A percentile compares a stretch with the other conserved stretches of the same genome.
Evolutionary conservation across 2,329 filamentous ascomycete genomes (phyloP).

Genomic region (Graphilbum fragrans): DNA sequence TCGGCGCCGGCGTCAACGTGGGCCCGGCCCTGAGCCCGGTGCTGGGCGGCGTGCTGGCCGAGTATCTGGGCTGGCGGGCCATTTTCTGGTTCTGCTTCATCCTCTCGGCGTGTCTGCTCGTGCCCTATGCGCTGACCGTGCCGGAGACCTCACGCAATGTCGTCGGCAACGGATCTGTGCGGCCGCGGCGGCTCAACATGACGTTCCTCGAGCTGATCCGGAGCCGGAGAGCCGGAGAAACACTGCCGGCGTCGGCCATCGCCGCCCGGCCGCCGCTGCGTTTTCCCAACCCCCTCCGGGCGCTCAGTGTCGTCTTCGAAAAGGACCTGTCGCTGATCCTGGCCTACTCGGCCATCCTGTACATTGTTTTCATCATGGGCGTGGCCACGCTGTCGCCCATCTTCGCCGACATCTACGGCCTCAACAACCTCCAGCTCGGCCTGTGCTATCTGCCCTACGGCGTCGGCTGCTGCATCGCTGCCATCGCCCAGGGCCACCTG

Average conservation of each 20-base stretch:
- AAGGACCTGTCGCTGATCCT: slow-evolving; percentile 45
- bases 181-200: slow-evolving; percentile 44
- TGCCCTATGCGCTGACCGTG: slow-evolving; percentile 42
- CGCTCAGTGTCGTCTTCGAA: slow-evolving; percentile 39
- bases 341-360: slow-evolving; percentile 39
- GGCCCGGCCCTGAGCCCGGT: slow-evolving; percentile 44
- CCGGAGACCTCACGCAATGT: slow-evolving; percentile 49
- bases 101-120: slow-evolving; percentile 32
- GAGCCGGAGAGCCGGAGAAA: slow-evolving; percentile 18
- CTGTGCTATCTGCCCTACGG: slow-evolving; percentile 44
- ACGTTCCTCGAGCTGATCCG: slow-evolving; percentile 38
- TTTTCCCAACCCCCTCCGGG: slow-evolving; percentile 45
- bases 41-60: slow-evolving; percentile 49
- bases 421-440: slow-evolving; percentile 36
- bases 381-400: slow-evolving; percentile 40
- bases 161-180: slow-evolving; percentile 51
- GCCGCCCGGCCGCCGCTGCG: neutral
- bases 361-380: slow-evolving; percentile 42
- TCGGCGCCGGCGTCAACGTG: slow-evolving; percentile 46
- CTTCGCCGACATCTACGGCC: slow-evolving; percentile 38
- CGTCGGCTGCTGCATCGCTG: slow-evolving; percentile 33
- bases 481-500: slow-evolving; percentile 42
- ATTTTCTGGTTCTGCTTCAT: slow-evolving; percentile 61
- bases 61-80: slow-evolving; percentile 54
- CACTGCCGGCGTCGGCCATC: neutral